Percentiles rank a stretch among this genome's conserved stretches.
These are phyloP conservation scores for Ganoderma meredithae DNA, from an alignment of 1,284 basidiomycete species.

Conservation along the genomic window DNA sequence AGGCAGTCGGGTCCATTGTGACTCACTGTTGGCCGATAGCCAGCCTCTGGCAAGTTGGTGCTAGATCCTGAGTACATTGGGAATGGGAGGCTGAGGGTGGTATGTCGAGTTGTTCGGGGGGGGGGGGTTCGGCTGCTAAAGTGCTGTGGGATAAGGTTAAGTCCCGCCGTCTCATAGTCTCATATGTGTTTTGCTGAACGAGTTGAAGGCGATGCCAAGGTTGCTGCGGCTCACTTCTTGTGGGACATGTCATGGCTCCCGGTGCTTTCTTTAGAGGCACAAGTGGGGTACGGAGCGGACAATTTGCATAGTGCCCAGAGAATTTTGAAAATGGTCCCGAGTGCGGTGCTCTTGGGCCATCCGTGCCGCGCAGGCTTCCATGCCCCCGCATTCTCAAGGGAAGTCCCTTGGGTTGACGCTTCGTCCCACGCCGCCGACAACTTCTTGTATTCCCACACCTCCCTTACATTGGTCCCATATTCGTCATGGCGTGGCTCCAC, in stretches of 20 bases:
- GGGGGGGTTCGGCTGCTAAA: background rate
- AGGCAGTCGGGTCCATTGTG: background rate
- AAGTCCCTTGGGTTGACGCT: constrained; percentile 9
- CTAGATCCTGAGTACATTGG: constrained; percentile 15
- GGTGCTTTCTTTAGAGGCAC: constrained; percentile 9
- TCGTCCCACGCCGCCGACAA: constrained; percentile 8
- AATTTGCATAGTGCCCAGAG: background rate
- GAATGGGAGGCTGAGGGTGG: background rate
- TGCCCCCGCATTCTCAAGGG: background rate
- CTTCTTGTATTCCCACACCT: background rate
- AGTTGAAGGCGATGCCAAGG: constrained; percentile 7
- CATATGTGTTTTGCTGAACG: constrained; percentile 8
- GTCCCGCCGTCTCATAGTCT: background rate
- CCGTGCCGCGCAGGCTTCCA: background rate
- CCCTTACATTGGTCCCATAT: background rate
- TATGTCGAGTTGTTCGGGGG: background rate
- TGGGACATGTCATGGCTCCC: background rate
- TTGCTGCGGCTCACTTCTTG: constrained; percentile 11
- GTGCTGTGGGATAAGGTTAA: background rate
- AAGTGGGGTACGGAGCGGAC: background rate
- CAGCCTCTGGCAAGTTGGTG: background rate
- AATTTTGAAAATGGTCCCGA: background rate
- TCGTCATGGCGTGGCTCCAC: background rate
- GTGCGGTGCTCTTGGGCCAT: background rate
- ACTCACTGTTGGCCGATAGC: background rate